Evolutionary conservation across 768 basidiomycete genomes (phyloP).

Genomic region (Hericium erinaceus): DNA sequence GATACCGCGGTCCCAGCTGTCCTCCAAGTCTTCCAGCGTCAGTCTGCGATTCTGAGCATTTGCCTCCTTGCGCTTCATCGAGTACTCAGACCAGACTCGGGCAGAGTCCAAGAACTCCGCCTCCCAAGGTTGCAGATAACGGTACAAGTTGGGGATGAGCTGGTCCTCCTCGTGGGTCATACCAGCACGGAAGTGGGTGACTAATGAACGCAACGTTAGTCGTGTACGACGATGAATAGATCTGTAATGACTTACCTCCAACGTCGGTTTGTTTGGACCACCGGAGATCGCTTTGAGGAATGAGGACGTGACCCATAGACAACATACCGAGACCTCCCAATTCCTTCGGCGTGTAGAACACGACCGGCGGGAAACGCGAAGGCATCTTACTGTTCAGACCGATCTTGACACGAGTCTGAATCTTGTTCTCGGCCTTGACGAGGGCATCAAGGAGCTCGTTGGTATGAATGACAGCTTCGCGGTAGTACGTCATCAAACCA

Average conservation of each 20-base stretch:
- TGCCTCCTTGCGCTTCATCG: slow-evolving; percentile 99
- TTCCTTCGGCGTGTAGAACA: slow-evolving; percentile 97
- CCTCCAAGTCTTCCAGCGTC: slow-evolving; percentile 95
- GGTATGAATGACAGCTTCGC: slow-evolving; percentile 95
- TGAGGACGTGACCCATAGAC: slow-evolving; percentile 98
- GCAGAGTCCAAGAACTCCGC: slow-evolving; percentile 97
- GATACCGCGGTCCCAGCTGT: slow-evolving; percentile 98
- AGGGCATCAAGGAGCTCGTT: slow-evolving; percentile 92
- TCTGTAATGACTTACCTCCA: slow-evolving; percentile 42
- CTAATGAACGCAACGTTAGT: slow-evolving; percentile 27
- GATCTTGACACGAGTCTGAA: slow-evolving; percentile 98
- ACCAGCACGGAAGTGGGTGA: slow-evolving; percentile 98
- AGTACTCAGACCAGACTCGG: slow-evolving; percentile 98
- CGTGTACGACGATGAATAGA: background rate
- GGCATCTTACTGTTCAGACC: slow-evolving; percentile 99
- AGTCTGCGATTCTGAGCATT: slow-evolving; percentile 95
- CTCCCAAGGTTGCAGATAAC: slow-evolving; percentile 96
- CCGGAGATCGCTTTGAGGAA: slow-evolving; percentile 93
- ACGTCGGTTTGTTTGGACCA: slow-evolving; percentile 99
- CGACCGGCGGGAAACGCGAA: slow-evolving; percentile 93
- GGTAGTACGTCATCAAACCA: slow-evolving; percentile 95
- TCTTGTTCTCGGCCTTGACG: slow-evolving; percentile 99
- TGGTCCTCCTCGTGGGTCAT: slow-evolving; percentile 96
- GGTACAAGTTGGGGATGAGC: slow-evolving; percentile 93
- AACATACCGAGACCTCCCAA: slow-evolving; percentile 97